These are phyloP conservation scores for Sphaceloma murrayae DNA, from an alignment of 2,329 filamentous ascomycete genomes.

Conservation along the genomic window DNA sequence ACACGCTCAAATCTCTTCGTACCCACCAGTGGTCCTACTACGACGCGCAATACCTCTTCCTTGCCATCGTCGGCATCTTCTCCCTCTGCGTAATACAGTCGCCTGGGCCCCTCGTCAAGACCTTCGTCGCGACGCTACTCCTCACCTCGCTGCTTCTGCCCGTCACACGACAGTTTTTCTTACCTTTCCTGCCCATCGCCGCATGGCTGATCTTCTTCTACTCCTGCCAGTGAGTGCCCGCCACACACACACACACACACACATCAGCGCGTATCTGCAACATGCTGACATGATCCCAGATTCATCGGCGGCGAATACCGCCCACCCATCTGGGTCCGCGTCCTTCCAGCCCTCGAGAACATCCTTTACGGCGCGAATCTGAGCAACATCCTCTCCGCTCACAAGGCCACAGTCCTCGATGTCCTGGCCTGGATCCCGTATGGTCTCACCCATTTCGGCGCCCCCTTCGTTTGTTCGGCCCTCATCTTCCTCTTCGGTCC, in stretches of 20 bases:
- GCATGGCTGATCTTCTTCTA: conserved; percentile 89
- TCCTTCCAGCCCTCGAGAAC: conserved; percentile 88
- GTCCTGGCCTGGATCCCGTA: conserved; percentile 90
- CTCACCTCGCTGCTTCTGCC: conserved; percentile 67
- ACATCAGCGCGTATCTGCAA: not conserved
- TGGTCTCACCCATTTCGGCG: conserved; percentile 80
- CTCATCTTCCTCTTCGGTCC: conserved; percentile 83
- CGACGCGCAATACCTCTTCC: conserved; percentile 74
- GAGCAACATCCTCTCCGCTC: conserved; percentile 87
- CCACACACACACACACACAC: too few species aligned
- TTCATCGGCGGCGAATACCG: conserved; percentile 85
- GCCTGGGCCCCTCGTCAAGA: conserved; percentile 70
- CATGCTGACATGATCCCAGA: conserved; percentile 37
- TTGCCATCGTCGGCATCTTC: conserved; percentile 68
- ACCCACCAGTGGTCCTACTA: conserved; percentile 71
- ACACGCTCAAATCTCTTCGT: conserved; percentile 66
- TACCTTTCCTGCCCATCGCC: conserved; percentile 76
- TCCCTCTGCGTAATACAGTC: conserved; percentile 71
- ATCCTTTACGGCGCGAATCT: conserved; percentile 93
- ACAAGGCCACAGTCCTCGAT: conserved; percentile 74
- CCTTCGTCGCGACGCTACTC: conserved; percentile 57
- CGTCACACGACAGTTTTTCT: conserved; percentile 79
- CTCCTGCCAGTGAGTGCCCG: conserved; percentile 67
- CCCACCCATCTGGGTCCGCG: conserved; percentile 89
- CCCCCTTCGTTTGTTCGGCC: conserved; percentile 66